phyloP scores from a whole-genome alignment of 2,329 filamentous ascomycete genomes.

The Aspergillus udagawae region DNA sequence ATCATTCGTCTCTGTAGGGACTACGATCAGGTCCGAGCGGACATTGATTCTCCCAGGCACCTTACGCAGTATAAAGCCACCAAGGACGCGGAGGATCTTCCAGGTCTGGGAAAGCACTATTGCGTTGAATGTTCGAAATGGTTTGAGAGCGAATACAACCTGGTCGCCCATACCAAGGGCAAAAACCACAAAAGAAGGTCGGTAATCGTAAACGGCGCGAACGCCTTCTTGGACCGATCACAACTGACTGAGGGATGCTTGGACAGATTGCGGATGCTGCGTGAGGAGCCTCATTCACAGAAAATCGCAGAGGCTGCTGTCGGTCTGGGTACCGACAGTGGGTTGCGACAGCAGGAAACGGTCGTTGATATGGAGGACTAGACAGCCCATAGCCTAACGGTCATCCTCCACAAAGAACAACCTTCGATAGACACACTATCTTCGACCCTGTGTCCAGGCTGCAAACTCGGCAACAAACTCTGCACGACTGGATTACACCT shows the following conservation, averaged over 20 bases:
- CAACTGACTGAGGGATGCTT: slow-evolving; percentile 7
- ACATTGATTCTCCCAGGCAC: slow-evolving; percentile 74
- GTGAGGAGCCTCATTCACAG: slow-evolving; percentile 81
- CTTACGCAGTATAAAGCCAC: slow-evolving; percentile 72
- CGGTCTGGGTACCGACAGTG: slow-evolving; percentile 69
- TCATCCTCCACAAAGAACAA: background rate
- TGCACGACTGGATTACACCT: background rate
- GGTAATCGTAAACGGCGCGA: slow-evolving; percentile 12
- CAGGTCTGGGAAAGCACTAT: slow-evolving; percentile 79
- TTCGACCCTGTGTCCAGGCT: background rate
- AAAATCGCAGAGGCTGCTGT: slow-evolving; percentile 78
- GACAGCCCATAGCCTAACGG: slow-evolving; percentile 3
- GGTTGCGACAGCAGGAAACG: slow-evolving; percentile 37
- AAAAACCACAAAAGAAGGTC: slow-evolving; percentile 93
- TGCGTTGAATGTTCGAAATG: slow-evolving; percentile 94
- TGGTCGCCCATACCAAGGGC: slow-evolving; percentile 71
- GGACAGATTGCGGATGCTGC: slow-evolving; percentile 70
- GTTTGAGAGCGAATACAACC: slow-evolving; percentile 80
- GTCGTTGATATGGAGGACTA: slow-evolving; percentile 42
- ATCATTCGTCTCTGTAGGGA: slow-evolving; percentile 58
- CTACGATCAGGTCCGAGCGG: slow-evolving; percentile 85
- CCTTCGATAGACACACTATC: background rate
- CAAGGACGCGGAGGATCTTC: slow-evolving; percentile 81
- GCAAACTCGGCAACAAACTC: background rate
- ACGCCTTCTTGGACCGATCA: background rate